phyloP scores from a whole-genome alignment of 805 yeast genomes.

The Candida orba region DNA sequence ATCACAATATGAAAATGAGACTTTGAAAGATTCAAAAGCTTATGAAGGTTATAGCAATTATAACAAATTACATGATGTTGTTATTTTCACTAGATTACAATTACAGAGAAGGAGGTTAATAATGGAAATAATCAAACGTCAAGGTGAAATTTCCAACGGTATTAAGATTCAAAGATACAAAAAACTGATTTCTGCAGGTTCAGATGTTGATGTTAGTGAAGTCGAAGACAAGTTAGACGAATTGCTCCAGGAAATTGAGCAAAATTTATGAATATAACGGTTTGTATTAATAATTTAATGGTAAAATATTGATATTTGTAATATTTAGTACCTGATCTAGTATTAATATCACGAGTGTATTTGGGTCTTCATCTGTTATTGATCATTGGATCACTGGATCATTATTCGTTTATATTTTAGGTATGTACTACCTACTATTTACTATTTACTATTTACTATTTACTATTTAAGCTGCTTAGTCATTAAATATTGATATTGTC shows the following conservation, averaged over 20 bases:
- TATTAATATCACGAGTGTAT: too few species aligned
- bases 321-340: too few species aligned
- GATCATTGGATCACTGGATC: too few species aligned
- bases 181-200: conserved; percentile 58
- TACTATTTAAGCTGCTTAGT: too few species aligned
- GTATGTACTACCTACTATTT: too few species aligned
- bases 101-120: conserved; percentile 31
- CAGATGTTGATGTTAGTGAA: conserved; percentile 59
- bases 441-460: too few species aligned
- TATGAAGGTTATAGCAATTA: conserved; percentile 3
- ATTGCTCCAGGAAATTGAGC: conserved; percentile 32
- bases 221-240: conserved; percentile 63
- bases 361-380: too few species aligned
- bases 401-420: too few species aligned
- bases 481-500: too few species aligned
- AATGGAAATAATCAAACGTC: conserved; percentile 25
- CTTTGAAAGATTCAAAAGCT: background rate
- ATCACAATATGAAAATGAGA: background rate
- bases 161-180: conserved; percentile 60
- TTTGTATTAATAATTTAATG: background rate
- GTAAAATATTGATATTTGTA: background rate
- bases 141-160: conserved; percentile 24
- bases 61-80: conserved; percentile 19
- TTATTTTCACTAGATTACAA: conserved; percentile 37
- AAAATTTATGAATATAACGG: background rate